These are phyloP conservation scores for Claviceps digitariae DNA, from an alignment of 2,329 filamentous ascomycete species.

Conservation along the genomic window DNA sequence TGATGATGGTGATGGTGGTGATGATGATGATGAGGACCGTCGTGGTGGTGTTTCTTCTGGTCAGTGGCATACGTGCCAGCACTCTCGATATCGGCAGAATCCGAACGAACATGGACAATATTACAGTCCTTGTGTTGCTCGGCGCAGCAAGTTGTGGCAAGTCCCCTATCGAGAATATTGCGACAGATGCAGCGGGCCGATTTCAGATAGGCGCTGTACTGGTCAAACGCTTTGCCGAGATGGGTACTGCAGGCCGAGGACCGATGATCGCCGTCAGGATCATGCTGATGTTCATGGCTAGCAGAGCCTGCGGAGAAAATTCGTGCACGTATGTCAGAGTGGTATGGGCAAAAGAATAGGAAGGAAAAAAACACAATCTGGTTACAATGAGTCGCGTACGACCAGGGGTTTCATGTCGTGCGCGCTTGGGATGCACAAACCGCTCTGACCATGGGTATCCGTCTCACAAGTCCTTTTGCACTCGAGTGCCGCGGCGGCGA, in stretches of 20 bases:
- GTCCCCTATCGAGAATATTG: slow-evolving; percentile 16
- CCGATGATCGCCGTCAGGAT: slow-evolving; percentile 13
- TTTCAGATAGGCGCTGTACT: slow-evolving; percentile 22
- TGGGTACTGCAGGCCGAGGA: slow-evolving; percentile 19
- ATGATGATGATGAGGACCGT: slow-evolving; percentile 10
- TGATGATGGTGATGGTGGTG: no score
- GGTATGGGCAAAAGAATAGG: no score
- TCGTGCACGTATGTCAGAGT: background rate
- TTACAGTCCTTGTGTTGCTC: slow-evolving; percentile 3
- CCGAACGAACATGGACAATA: background rate
- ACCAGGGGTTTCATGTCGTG: background rate
- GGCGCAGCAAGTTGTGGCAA: slow-evolving; percentile 16
- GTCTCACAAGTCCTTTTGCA: slow-evolving; percentile 17
- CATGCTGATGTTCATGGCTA: slow-evolving; percentile 15
- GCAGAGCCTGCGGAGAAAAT: slow-evolving; percentile 4
- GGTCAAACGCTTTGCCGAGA: slow-evolving; percentile 18
- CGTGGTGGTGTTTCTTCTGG: slow-evolving; percentile 3
- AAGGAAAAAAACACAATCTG: no score
- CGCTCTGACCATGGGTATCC: slow-evolving; percentile 9
- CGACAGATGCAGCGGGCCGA: slow-evolving; percentile 25
- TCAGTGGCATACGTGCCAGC: slow-evolving; percentile 1
- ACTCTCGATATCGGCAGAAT: background rate
- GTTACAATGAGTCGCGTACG: background rate
- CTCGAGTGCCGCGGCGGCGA: slow-evolving; percentile 16
- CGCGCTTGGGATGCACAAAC: slow-evolving; percentile 9